A percentile compares a stretch with the other conserved stretches of the same genome.
Conservation (phyloP, 2,329 filamentous ascomycete genomes). For the Blumeria graminis region DNA sequence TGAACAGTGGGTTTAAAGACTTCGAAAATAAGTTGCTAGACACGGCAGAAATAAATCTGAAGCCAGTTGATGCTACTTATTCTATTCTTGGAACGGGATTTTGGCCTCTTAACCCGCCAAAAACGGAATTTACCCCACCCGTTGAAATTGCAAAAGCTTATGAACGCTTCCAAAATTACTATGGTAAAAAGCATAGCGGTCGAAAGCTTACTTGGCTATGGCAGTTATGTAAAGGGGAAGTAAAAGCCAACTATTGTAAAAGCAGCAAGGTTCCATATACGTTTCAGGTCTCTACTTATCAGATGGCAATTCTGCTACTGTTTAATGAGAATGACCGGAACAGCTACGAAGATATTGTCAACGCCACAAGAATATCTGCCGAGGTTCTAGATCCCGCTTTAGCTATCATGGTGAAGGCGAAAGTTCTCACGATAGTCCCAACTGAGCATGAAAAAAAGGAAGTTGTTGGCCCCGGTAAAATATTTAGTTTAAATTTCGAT, state of each 20-base stretch:
- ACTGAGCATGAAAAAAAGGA: slow-evolving; percentile 29
- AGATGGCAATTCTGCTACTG: slow-evolving; percentile 85
- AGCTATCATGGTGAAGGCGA: slow-evolving; percentile 74
- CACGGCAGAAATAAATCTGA: slow-evolving; percentile 28
- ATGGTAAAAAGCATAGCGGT: slow-evolving; percentile 88
- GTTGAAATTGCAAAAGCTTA: slow-evolving; percentile 66
- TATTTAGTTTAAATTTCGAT: slow-evolving; percentile 68
- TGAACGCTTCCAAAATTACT: slow-evolving; percentile 74
- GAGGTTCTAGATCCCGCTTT: slow-evolving; percentile 76
- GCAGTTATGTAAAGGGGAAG: slow-evolving; percentile 93
- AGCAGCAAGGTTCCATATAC: slow-evolving; percentile 76
- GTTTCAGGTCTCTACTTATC: slow-evolving; percentile 91
- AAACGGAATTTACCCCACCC: slow-evolving; percentile 72
- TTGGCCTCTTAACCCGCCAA: slow-evolving; percentile 78
- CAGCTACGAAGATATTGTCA: slow-evolving; percentile 68
- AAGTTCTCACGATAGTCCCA: slow-evolving; percentile 52
- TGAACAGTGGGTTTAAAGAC: slow-evolving; percentile 73
- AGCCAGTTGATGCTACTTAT: slow-evolving; percentile 64
- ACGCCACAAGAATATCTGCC: slow-evolving; percentile 51
- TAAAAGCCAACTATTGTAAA: slow-evolving; percentile 84
- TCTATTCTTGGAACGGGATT: slow-evolving; percentile 89
- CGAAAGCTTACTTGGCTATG: slow-evolving; percentile 95
- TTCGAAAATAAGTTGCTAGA: slow-evolving; percentile 41
- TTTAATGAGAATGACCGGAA: slow-evolving; percentile 83
- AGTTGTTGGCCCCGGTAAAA: slow-evolving; percentile 55